These are phyloP conservation scores for Conticribra guillardii DNA, from an alignment of 108 stramenopile species.

Conservation along the genomic window DNA sequence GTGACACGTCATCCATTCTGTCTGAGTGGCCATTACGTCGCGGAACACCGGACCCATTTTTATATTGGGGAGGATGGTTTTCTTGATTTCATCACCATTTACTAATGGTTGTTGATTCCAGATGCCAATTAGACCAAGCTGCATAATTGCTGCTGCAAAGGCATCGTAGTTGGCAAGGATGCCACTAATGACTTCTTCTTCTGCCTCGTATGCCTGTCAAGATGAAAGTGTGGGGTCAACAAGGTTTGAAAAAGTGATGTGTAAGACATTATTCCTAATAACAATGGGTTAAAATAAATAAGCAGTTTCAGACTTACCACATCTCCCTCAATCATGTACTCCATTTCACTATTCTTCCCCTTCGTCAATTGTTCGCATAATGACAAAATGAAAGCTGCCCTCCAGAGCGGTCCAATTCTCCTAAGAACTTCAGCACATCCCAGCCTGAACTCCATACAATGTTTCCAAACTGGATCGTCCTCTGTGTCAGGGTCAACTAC, in stretches of 20 bases:
- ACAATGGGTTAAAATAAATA: not conserved
- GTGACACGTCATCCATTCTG: slow-evolving; percentile 75
- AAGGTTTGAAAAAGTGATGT: not conserved
- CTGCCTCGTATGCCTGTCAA: slow-evolving; percentile 54
- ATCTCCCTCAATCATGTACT: slow-evolving; percentile 77
- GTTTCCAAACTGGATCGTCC: slow-evolving; percentile 76
- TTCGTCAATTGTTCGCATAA: slow-evolving; percentile 68
- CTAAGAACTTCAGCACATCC: slow-evolving; percentile 56
- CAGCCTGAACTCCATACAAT: slow-evolving; percentile 81
- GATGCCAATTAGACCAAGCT: slow-evolving; percentile 77
- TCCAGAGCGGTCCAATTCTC: slow-evolving; percentile 72
- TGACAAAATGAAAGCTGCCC: slow-evolving; percentile 74
- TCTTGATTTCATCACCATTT: slow-evolving; percentile 67
- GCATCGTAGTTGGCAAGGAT: slow-evolving; percentile 75
- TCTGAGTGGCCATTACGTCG: slow-evolving; percentile 87
- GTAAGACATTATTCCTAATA: too few relatives aligned
- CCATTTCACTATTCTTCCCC: slow-evolving; percentile 37
- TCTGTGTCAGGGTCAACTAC: slow-evolving; percentile 62
- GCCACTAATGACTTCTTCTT: slow-evolving; percentile 67
- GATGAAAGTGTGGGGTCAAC: not conserved
- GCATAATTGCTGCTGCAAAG: slow-evolving; percentile 78
- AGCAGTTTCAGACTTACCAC: slow-evolving; percentile 40
- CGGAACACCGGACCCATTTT: slow-evolving; percentile 81
- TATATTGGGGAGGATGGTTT: slow-evolving; percentile 58
- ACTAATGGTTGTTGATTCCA: slow-evolving; percentile 79